A percentile compares a stretch with the other conserved stretches of the same genome.
These are phyloP conservation scores for Trypanosoma mega DNA, from an alignment of 208 protist genomes.

Conservation along the genomic window DNA sequence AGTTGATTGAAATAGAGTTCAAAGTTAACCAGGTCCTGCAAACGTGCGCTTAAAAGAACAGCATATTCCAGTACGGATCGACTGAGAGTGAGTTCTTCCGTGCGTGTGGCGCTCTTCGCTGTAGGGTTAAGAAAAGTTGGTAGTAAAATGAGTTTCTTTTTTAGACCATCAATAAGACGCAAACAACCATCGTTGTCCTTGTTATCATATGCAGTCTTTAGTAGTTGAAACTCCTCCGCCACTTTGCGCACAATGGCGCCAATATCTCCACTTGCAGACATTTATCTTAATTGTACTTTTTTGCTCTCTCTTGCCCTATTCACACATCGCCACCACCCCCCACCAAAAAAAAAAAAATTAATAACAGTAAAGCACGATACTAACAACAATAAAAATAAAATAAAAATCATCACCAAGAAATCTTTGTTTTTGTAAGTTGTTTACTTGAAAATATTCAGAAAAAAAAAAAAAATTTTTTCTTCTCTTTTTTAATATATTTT, in stretches of 20 bases:
- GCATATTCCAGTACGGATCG: slow-evolving; percentile 87
- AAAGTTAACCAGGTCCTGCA: slow-evolving; percentile 78
- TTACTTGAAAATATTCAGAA: too few relatives aligned
- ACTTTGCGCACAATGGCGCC: slow-evolving; percentile 68
- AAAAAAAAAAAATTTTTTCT: too few relatives aligned
- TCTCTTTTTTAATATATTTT: too few relatives aligned
- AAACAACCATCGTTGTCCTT: slow-evolving; percentile 57
- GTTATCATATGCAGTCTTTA: slow-evolving; percentile 72
- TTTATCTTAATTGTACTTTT: background rate
- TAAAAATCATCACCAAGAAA: too few relatives aligned
- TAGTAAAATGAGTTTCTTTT: slow-evolving; percentile 81
- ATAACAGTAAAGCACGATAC: too few relatives aligned
- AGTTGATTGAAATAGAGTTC: slow-evolving; percentile 88
- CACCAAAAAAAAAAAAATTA: too few relatives aligned
- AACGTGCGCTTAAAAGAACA: slow-evolving; percentile 71
- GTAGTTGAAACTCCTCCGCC: slow-evolving; percentile 63
- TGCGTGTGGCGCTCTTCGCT: slow-evolving; percentile 59
- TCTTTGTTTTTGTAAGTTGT: too few relatives aligned
- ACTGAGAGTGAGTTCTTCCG: slow-evolving; percentile 80
- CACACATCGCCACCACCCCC: too few relatives aligned
- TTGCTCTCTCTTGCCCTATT: background rate
- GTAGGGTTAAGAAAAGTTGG: slow-evolving; percentile 85
- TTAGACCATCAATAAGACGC: slow-evolving; percentile 55
- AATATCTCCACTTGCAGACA: slow-evolving; percentile 28
- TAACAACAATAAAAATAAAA: too few relatives aligned